A percentile compares a stretch with the other conserved stretches of the same genome.
Conservation (phyloP, 192 early-diverging fungal species). For the Podila horticola region DNA sequence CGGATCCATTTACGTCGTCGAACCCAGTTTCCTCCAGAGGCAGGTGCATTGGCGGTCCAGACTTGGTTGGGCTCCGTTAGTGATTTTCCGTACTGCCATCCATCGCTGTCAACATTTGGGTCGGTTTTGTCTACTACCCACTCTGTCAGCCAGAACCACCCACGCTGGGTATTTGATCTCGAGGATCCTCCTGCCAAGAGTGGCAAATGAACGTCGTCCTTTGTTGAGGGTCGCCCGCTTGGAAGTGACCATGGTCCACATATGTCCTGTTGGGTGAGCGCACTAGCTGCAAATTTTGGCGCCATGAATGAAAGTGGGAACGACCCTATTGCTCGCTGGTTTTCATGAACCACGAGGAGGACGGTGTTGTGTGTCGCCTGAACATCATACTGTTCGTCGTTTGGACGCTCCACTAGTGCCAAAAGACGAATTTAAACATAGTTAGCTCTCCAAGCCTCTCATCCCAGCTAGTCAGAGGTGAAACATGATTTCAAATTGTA, state of each 20-base stretch:
- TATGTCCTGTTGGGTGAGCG: constrained; percentile 60
- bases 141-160: constrained; percentile 87
- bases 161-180: constrained; percentile 23
- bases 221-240: constrained; percentile 59
- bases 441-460: too few relatives aligned
- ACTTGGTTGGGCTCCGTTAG: constrained; percentile 62
- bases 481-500: constrained; percentile 1
- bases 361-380: constrained; percentile 65
- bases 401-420: constrained; percentile 18
- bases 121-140: constrained; percentile 77
- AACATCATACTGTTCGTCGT: constrained; percentile 54
- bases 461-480: neutral
- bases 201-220: constrained; percentile 66
- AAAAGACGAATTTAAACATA: neutral
- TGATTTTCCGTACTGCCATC: constrained; percentile 78
- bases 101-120: constrained; percentile 69
- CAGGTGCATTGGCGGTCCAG: constrained; percentile 63
- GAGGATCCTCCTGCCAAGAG: constrained; percentile 16
- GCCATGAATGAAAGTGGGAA: constrained; percentile 57
- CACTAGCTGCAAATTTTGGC: constrained; percentile 61
- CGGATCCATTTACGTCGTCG: constrained; percentile 80
- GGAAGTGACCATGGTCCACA: constrained; percentile 73
- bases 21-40: constrained; percentile 66
- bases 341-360: constrained; percentile 72
- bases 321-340: constrained; percentile 68